Conservation (phyloP, 1,139 yeast species). For the Protomyces lactucae-debilis region DNA sequence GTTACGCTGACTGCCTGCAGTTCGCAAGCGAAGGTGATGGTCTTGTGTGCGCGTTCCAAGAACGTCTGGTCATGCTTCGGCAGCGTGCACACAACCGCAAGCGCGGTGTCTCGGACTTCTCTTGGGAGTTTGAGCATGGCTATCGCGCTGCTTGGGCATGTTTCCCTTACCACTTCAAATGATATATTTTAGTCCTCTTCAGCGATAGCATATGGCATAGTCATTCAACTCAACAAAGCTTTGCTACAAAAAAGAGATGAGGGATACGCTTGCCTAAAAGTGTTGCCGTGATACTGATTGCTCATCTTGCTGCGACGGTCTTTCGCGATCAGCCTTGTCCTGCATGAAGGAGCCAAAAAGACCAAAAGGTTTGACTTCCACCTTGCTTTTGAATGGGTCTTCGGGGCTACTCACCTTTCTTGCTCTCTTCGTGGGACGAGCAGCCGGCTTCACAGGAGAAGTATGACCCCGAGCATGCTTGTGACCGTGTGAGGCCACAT, state of each 20-base stretch:
- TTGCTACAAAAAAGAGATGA: background rate
- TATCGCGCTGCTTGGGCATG: conserved; percentile 35
- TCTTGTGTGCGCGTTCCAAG: conserved; percentile 75
- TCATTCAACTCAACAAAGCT: background rate
- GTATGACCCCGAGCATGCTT: background rate
- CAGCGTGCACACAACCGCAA: conserved; percentile 53
- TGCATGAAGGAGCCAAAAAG: background rate
- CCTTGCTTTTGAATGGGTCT: background rate
- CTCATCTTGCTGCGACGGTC: background rate
- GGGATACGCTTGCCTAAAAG: background rate
- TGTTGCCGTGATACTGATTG: background rate
- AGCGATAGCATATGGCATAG: background rate
- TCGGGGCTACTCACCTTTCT: background rate
- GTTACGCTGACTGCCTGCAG: conserved; percentile 63
- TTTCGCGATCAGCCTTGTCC: background rate
- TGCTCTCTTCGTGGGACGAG: background rate
- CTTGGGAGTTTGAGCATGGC: conserved; percentile 92
- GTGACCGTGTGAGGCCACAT: background rate
- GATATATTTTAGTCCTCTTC: background rate
- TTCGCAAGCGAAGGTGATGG: conserved; percentile 62
- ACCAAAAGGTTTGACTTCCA: background rate
- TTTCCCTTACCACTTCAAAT: background rate
- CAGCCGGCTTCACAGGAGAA: background rate
- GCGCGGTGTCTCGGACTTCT: conserved; percentile 52
- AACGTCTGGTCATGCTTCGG: conserved; percentile 44